Base-by-base conservation (phyloP, 129 eudicot species). In the Scalesia atractyloides region DNA sequence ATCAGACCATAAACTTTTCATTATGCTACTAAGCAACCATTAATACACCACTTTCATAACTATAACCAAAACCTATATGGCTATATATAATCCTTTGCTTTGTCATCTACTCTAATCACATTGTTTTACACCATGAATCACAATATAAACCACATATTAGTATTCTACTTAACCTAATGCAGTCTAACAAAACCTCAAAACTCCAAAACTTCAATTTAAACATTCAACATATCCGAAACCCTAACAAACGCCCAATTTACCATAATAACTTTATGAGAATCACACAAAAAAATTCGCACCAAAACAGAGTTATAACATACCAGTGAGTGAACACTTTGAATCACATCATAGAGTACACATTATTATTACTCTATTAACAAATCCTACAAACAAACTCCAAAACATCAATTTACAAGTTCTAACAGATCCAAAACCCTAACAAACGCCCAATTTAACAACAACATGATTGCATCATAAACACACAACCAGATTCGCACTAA, bases 271-370 rank as follows among this genome's bases (percentile, higher is more conserved):
- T 19, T 12, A 77, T 44, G 26, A 24, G 41, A 12, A 17, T 61
- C 14, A 63, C 20, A 53, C 3, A 44, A 4, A 46, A 1, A 68
- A 19, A 59, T 49, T 54, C 17, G 11, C 14, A 76, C 14, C 19
- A 20, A 66, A 34, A 57, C n/a, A 60, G 0, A 53, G 3, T 16
- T 5, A 17, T 7, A 30, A 1, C 71, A 47, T 80, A 91, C 97
- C 96, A 88, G 61, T 88, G 77, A 18, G 96, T 91, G 57, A 91
- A 84, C 67, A 87, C 86, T 82, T 91, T 91, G 61, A 91, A 15
- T 61, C 43, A 57, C 57, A 41, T 10, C 2, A 71, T 43, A 16
- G 61, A 72, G 19, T 47, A 73, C 68, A 12, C 16, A 26, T 26
- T 26, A 12, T 14, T 39, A 14, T 36, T n/a, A n/a, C n/a, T 61